A percentile compares a stretch with the other conserved stretches of the same genome.
Evolutionary conservation across 1,284 basidiomycete genomes (phyloP).

Genomic region (Peniophora sp.): DNA sequence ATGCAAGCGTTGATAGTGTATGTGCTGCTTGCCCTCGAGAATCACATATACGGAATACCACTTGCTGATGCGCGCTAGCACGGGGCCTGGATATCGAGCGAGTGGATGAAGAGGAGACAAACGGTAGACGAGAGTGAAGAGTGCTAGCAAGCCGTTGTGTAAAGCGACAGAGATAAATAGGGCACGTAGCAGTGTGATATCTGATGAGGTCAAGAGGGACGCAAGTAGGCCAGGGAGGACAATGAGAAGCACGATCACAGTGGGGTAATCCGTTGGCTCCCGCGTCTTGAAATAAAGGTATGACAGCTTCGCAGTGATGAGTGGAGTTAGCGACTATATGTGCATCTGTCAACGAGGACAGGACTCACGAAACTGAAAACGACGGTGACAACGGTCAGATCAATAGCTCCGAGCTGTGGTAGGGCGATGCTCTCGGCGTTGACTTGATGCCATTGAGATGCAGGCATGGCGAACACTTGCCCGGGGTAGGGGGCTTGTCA

Average conservation of each 20-base stretch:
- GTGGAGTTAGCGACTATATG: no score
- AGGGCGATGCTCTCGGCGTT: no score
- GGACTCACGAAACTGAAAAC: no score
- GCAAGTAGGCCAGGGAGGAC: neutral
- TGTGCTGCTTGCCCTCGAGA: slow-evolving; percentile 27
- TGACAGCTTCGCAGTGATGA: neutral
- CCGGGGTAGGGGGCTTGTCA: no score
- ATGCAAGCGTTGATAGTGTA: slow-evolving; percentile 26
- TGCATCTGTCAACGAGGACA: no score
- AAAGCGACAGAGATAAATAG: slow-evolving; percentile 1
- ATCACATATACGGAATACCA: slow-evolving; percentile 22
- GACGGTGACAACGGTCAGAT: no score
- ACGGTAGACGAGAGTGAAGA: slow-evolving; percentile 30
- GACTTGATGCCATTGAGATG: no score
- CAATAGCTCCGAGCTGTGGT: no score
- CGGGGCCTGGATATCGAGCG: slow-evolving; percentile 32
- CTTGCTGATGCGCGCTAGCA: slow-evolving; percentile 27
- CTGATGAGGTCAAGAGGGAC: neutral
- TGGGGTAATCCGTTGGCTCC: neutral
- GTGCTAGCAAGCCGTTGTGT: slow-evolving; percentile 17
- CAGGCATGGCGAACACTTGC: no score
- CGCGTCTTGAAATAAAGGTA: neutral
- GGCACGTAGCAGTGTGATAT: neutral
- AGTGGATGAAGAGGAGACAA: slow-evolving; percentile 38
- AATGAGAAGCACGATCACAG: neutral